These are phyloP conservation scores for Dioszegia hungarica DNA, from an alignment of 768 basidiomycete species.

Conservation along the genomic window DNA sequence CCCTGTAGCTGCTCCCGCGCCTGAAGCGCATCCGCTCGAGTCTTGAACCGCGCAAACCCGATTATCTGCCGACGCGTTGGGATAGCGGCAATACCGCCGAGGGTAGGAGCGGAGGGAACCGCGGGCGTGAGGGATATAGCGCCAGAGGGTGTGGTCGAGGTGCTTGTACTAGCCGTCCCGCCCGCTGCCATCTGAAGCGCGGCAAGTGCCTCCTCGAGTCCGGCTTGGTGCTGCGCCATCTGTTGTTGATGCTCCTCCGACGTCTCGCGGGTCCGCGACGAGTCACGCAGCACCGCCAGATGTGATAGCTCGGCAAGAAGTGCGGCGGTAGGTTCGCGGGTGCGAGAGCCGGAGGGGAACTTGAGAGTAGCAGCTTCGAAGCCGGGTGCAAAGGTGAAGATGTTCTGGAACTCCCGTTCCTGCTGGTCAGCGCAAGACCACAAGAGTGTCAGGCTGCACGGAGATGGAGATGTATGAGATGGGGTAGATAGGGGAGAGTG, in stretches of 20 bases:
- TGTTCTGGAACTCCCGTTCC: slow-evolving; percentile 99
- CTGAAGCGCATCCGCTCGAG: slow-evolving; percentile 75
- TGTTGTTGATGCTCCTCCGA: background rate
- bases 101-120: slow-evolving; percentile 17
- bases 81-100: slow-evolving; percentile 23
- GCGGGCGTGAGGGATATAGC: slow-evolving; percentile 33
- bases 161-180: slow-evolving; percentile 25
- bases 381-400: slow-evolving; percentile 93
- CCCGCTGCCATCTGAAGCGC: slow-evolving; percentile 28
- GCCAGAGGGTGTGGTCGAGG: slow-evolving; percentile 37
- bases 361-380: slow-evolving; percentile 98
- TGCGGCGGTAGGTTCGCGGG: slow-evolving; percentile 32
- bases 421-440: slow-evolving; percentile 44
- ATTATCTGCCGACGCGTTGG: slow-evolving; percentile 88
- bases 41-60: slow-evolving; percentile 92
- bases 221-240: slow-evolving; percentile 15
- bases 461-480: too few relatives aligned
- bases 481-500: background rate
- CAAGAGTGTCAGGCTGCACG: background rate
- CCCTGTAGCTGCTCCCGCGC: slow-evolving; percentile 87
- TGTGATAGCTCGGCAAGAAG: slow-evolving; percentile 33
- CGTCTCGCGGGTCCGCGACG: background rate
- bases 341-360: slow-evolving; percentile 67
- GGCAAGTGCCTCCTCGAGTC: slow-evolving; percentile 38
- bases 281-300: slow-evolving; percentile 7